A percentile compares a stretch with the other conserved stretches of the same genome.
These are phyloP conservation scores for Boletus reticulatus DNA, from an alignment of 768 basidiomycete genomes.

Conservation along the genomic window DNA sequence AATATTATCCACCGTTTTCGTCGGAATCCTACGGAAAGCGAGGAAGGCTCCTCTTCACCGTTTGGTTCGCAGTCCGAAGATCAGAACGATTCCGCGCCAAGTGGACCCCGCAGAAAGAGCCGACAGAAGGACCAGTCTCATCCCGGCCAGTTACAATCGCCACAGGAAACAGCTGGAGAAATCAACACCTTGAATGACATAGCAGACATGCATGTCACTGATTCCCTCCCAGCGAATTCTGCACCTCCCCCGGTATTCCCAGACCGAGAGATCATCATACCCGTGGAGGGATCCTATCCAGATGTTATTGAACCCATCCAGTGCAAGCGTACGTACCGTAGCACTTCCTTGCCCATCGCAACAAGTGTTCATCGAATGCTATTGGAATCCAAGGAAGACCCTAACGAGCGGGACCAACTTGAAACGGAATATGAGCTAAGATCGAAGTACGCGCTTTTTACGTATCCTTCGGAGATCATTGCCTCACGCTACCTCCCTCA, in stretches of 20 bases:
- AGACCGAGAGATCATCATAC: conserved; percentile 2
- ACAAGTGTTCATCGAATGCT: conserved; percentile 26
- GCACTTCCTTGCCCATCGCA: conserved; percentile 36
- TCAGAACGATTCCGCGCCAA: conserved; percentile 27
- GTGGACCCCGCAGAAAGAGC: conserved; percentile 5
- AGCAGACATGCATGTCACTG: conserved; percentile 1
- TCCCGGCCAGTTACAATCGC: conserved; percentile 20
- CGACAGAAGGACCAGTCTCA: conserved; percentile 24
- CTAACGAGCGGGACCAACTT: conserved; percentile 45
- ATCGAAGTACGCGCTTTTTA: conserved; percentile 18
- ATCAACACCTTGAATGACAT: conserved; percentile 4
- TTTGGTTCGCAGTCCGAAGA: conserved; percentile 47
- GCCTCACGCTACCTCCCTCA: conserved; percentile 25
- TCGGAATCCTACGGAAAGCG: conserved; percentile 39
- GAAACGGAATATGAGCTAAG: conserved; percentile 54
- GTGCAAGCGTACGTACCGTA: conserved; percentile 22
- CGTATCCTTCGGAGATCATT: neutral
- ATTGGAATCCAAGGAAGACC: conserved; percentile 37
- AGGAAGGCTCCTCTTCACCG: conserved; percentile 46
- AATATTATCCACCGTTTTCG: conserved; percentile 37
- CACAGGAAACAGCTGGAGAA: conserved; percentile 14
- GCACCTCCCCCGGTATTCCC: neutral
- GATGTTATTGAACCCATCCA: neutral
- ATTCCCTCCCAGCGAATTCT: conserved; percentile 6
- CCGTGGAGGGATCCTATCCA: neutral